Evolutionary conservation across 306 rosid genomes (phyloP).

Genomic region (Purshia tridentata): DNA sequence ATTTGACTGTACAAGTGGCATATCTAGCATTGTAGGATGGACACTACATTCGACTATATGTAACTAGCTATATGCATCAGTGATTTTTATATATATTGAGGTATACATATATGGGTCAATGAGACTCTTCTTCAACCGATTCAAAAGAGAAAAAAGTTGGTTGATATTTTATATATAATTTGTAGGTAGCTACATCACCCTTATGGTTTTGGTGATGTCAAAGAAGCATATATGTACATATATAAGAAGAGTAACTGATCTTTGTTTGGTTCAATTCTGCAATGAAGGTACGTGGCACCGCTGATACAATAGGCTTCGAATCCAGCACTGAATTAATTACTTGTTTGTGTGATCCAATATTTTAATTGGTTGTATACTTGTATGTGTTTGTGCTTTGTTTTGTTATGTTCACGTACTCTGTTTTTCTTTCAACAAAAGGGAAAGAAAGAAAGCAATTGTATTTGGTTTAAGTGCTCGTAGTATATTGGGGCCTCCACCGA

Average conservation of each 20-base stretch:
- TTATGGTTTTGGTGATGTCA: conserved; percentile 39
- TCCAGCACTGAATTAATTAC: too few species aligned
- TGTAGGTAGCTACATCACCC: conserved; percentile 15
- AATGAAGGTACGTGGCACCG: too few species aligned
- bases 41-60: conserved; percentile 30
- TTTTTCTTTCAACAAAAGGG: too few species aligned
- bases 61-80: too few species aligned
- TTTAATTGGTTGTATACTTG: background rate
- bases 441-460: too few species aligned
- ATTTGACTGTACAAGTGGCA: conserved; percentile 32
- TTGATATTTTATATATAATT: conserved; percentile 1
- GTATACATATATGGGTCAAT: background rate
- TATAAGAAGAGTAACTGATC: too few species aligned
- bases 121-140: conserved; percentile 11
- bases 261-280: too few species aligned
- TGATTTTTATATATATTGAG: conserved; percentile 10
- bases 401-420: too few species aligned
- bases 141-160: conserved; percentile 8
- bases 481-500: conserved; percentile 27
- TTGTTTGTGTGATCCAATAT: background rate
- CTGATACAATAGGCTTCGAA: too few species aligned
- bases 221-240: conserved; percentile 18
- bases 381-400: too few species aligned
- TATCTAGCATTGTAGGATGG: conserved; percentile 13
- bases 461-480: conserved; percentile 35